Evolutionary conservation across 148 eudicot species (phyloP).

Genomic region (Vaccinium myrtillus): DNA sequence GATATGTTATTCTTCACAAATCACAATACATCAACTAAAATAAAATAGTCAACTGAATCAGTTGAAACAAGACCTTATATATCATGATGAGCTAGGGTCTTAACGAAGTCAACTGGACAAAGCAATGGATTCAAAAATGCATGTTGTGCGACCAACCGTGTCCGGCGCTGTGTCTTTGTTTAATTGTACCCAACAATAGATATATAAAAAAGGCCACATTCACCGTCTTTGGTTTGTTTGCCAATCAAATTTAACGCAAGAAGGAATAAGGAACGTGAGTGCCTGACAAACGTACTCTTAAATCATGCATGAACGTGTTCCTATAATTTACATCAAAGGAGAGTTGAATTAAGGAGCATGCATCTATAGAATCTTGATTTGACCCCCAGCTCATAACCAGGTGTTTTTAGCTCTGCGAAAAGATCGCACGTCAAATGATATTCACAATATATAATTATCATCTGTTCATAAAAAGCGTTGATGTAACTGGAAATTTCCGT

Average conservation of each 20-base stretch:
- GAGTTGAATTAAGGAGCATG: not conserved
- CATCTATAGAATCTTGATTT: not conserved
- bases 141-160: constrained; percentile 10
- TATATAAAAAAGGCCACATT: not conserved
- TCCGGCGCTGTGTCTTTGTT: constrained; percentile 8
- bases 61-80: too few relatives aligned
- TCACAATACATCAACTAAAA: too few relatives aligned
- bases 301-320: not conserved
- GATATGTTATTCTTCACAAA: too few relatives aligned
- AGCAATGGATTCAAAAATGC: constrained; percentile 3
- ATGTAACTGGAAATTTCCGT: too few relatives aligned
- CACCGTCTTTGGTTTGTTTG: not conserved
- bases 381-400: not conserved
- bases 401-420: not conserved
- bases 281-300: not conserved
- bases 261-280: not conserved
- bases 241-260: not conserved
- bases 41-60: too few relatives aligned
- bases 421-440: not conserved
- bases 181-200: not conserved
- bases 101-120: constrained; percentile 16
- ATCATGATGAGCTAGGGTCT: not conserved
- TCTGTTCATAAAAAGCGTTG: too few relatives aligned
- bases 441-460: not conserved
- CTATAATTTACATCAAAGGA: not conserved